A percentile compares a stretch with the other conserved stretches of the same genome.
Evolutionary conservation across 2,329 filamentous ascomycete species (phyloP).

Genomic region (Cladosporium velox): DNA sequence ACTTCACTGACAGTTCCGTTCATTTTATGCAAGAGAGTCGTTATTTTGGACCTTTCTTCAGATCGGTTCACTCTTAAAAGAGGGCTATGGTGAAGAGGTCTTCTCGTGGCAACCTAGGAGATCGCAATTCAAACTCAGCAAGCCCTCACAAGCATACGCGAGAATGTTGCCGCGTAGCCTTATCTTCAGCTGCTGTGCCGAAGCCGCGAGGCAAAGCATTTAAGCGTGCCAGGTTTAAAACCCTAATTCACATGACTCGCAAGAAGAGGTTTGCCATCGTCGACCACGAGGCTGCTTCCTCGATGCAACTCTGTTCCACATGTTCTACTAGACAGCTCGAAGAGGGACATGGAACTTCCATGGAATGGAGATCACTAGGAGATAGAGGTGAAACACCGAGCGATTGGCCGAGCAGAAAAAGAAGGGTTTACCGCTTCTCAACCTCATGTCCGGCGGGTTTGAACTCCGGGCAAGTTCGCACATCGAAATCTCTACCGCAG

Average conservation of each 20-base stretch:
- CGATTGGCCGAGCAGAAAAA: constrained; percentile 1
- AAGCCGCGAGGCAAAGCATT: constrained; percentile 12
- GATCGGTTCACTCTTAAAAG: neutral
- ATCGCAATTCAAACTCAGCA: neutral
- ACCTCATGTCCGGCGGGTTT: neutral
- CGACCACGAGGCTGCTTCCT: neutral
- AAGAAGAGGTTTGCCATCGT: neutral
- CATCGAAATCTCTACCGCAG: neutral
- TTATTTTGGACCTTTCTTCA: neutral
- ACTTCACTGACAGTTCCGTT: neutral
- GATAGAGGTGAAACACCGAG: neutral
- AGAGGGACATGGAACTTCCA: neutral
- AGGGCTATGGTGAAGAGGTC: neutral
- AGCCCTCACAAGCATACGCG: constrained; percentile 14
- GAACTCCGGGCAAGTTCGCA: constrained; percentile 2
- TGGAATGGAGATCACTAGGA: neutral
- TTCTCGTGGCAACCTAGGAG: neutral
- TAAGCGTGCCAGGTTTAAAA: neutral
- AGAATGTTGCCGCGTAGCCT: constrained; percentile 16
- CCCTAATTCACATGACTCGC: constrained; percentile 1
- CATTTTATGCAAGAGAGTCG: neutral
- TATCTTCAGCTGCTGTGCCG: constrained; percentile 12
- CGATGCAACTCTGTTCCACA: neutral
- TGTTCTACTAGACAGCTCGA: neutral
- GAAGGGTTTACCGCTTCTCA: constrained; percentile 2